Evolutionary conservation across 352 stramenopile species (phyloP).

Genomic region (Phytophthora pluvialis): DNA sequence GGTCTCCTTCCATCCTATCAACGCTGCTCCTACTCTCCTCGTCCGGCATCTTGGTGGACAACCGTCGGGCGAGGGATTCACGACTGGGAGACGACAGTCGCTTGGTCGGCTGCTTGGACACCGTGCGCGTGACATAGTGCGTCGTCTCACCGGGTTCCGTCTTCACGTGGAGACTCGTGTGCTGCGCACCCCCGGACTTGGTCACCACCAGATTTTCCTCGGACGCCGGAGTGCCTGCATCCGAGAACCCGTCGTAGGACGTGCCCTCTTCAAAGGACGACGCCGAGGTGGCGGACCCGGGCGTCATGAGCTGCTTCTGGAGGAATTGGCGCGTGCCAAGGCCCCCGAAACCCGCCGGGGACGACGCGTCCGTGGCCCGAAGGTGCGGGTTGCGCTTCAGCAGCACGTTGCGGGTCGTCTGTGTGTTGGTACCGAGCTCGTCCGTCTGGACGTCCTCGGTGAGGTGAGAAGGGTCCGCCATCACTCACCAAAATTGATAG

Average conservation of each 20-base stretch:
- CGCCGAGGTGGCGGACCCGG: slow-evolving; percentile 39
- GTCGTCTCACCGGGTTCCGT: slow-evolving; percentile 1
- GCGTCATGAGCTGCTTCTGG: slow-evolving; percentile 41
- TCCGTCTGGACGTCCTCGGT: background rate
- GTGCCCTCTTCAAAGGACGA: slow-evolving; percentile 45
- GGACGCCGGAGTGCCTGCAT: slow-evolving; percentile 30
- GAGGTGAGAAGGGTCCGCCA: slow-evolving; percentile 21
- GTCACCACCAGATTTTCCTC: background rate
- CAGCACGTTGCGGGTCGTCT: slow-evolving; percentile 15
- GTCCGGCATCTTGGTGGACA: slow-evolving; percentile 5
- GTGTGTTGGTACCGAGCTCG: slow-evolving; percentile 22
- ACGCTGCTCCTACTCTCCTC: slow-evolving; percentile 8
- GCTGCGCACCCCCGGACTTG: background rate
- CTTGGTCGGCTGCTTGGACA: slow-evolving; percentile 39
- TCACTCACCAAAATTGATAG: slow-evolving; percentile 10
- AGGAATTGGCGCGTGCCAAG: slow-evolving; percentile 37
- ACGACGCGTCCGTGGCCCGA: slow-evolving; percentile 8
- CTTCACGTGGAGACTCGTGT: background rate
- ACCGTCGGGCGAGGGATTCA: slow-evolving; percentile 27
- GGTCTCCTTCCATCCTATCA: slow-evolving; percentile 9
- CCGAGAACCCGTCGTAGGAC: slow-evolving; percentile 37
- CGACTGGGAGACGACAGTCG: slow-evolving; percentile 42
- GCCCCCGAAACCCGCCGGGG: slow-evolving; percentile 26
- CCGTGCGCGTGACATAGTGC: slow-evolving; percentile 9
- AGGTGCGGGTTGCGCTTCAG: slow-evolving; percentile 41